Evolutionary conservation across 1,139 yeast genomes (phyloP).

Genomic region (Torulaspora globosa): DNA sequence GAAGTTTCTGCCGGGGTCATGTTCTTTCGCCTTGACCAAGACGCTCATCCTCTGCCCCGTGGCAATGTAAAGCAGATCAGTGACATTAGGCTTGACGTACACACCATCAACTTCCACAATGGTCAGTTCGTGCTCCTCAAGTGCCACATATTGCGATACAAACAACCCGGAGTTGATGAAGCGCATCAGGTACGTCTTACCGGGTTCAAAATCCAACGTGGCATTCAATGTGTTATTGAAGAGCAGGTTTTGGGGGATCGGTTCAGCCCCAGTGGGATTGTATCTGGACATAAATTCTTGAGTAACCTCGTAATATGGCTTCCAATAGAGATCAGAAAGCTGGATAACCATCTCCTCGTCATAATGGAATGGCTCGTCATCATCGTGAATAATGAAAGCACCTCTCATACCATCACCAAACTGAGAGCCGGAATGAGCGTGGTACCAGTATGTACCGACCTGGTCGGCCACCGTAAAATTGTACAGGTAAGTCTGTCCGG

Average conservation of each 20-base stretch:
- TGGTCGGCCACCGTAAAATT: slow-evolving; percentile 62
- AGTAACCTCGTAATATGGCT: slow-evolving; percentile 44
- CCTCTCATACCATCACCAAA: slow-evolving; percentile 77
- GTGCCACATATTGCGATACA: slow-evolving; percentile 63
- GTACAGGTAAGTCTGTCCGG: slow-evolving; percentile 59
- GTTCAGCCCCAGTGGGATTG: slow-evolving; percentile 83
- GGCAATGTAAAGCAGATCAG: slow-evolving; percentile 58
- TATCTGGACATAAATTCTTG: slow-evolving; percentile 52
- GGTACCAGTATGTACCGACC: slow-evolving; percentile 78
- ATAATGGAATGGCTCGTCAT: slow-evolving; percentile 48
- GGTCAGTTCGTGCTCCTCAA: slow-evolving; percentile 64
- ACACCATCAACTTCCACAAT: slow-evolving; percentile 75
- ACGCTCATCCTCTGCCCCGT: slow-evolving; percentile 72
- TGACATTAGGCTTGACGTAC: slow-evolving; percentile 52
- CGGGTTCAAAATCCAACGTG: slow-evolving; percentile 55
- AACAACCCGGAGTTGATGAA: slow-evolving; percentile 65
- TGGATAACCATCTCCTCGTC: slow-evolving; percentile 60
- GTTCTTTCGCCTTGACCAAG: slow-evolving; percentile 51
- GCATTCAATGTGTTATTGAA: slow-evolving; percentile 61
- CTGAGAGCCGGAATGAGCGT: slow-evolving; percentile 74
- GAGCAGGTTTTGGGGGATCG: slow-evolving; percentile 62
- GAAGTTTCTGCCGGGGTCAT: slow-evolving; percentile 46
- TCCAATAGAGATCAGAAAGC: slow-evolving; percentile 62
- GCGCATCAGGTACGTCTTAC: slow-evolving; percentile 59
- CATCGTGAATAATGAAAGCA: slow-evolving; percentile 62